These are phyloP conservation scores for Kodamaea leandrae DNA, from an alignment of 805 yeast species.

Conservation along the genomic window DNA sequence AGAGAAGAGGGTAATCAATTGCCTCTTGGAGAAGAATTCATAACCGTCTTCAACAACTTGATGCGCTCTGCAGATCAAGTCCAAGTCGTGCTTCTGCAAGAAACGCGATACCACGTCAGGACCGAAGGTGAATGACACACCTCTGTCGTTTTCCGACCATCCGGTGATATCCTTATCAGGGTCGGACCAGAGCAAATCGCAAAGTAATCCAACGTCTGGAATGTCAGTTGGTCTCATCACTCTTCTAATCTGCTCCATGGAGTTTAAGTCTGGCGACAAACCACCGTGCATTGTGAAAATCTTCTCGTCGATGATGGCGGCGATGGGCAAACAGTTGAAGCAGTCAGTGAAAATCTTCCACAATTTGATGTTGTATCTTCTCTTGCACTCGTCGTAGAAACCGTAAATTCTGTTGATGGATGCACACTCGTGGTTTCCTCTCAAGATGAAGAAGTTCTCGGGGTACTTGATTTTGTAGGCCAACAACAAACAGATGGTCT, in stretches of 20 bases:
- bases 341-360: constrained; percentile 99
- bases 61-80: constrained; percentile 96
- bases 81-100: constrained; percentile 96
- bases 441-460: constrained; percentile 91
- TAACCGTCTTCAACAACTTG: constrained; percentile 99
- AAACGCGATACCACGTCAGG: constrained; percentile 97
- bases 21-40: constrained; percentile 94
- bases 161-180: constrained; percentile 98
- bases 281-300: constrained; percentile 99
- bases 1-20: constrained; percentile 88
- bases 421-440: constrained; percentile 99
- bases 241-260: constrained; percentile 98
- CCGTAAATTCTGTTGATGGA: constrained; percentile 97
- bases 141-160: constrained; percentile 99
- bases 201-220: constrained; percentile 94
- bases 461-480: constrained; percentile 98
- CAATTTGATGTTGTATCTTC: constrained; percentile 95
- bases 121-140: constrained; percentile 99
- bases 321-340: constrained; percentile 96
- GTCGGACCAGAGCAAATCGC: constrained; percentile 97
- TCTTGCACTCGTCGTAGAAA: constrained; percentile 96
- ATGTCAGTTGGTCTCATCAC: constrained; percentile 99
- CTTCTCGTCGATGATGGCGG: constrained; percentile 97
- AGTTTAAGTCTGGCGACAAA: constrained; percentile 91
- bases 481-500: constrained; percentile 87